Evolutionary conservation across 2,329 filamentous ascomycete species (phyloP), one percentile per base, ranked within the genome.

Genomic region (Exophiala spinifera): DNA sequence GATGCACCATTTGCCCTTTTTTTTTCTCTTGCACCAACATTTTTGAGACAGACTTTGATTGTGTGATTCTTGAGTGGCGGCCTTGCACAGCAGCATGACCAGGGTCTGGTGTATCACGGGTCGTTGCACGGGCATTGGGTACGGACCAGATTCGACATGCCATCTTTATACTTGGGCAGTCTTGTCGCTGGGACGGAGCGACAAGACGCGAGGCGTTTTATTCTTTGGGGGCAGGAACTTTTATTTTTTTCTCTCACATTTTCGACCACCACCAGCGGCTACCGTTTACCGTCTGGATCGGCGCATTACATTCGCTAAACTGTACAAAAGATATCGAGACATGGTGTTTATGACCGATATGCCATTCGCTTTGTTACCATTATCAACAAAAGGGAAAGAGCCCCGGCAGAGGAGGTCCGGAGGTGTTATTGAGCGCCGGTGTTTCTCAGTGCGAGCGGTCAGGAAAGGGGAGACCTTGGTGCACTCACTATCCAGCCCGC

Each of bases 311-410:
- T 46, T 60, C 57, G 57, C 57, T 60, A 44, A 43, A 51, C 25
- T 57, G 57, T 60, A 55, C 50, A 60, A 55, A 52, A 58, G 31
- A 51, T 57, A 57, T 57, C 57, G 57, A 39, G 36, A 50, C 54
- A 57, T 49, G 51, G 25, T 23, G 20, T 25, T 56, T 40, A 56
- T 39, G 55, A 60, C 55, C 57, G 57, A 60, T 55, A 60, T 51
- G 57, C 55, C 57, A 60, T 53, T 60, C 57, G 57, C 57, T 60
- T 60, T 15, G 40, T 47, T 39, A 31, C 28, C 28, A 31, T 31
- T 31, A 31, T 44, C 20, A 31, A 46, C 37, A 49, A 28, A 42
- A 34, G 31, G 25, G 31, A 48, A 36, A 36, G 31, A 42, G 49
- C 45, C 25, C 40, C n/a, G 28, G n/a, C n/a, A 34, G 23, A 8